Conservation (phyloP, 768 basidiomycete genomes). For the Pleurotus platypus region DNA sequence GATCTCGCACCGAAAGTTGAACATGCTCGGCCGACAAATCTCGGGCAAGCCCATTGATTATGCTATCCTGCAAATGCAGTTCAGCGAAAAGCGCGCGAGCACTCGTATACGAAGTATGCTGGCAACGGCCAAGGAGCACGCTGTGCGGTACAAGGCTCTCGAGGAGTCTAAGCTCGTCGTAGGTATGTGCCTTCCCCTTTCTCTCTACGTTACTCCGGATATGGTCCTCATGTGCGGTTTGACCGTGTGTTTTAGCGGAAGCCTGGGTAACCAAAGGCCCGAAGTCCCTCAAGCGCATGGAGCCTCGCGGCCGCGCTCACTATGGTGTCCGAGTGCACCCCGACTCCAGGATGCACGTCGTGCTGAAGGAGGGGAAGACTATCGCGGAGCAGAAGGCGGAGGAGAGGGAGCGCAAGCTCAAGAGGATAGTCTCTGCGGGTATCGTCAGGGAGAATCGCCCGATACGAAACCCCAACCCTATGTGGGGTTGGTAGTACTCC, state of each 20-base stretch:
- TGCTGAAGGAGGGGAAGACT: constrained; percentile 81
- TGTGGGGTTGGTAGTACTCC: constrained; percentile 71
- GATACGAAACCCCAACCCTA: constrained; percentile 65
- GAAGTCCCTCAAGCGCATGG: constrained; percentile 58
- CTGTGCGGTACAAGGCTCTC: constrained; percentile 72
- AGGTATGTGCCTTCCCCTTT: constrained; percentile 46
- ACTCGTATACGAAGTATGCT: constrained; percentile 86
- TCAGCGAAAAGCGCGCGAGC: constrained; percentile 90
- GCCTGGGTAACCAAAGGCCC: constrained; percentile 92
- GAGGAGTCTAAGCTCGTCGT: constrained; percentile 72
- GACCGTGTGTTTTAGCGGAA: constrained; percentile 54
- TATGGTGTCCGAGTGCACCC: constrained; percentile 75
- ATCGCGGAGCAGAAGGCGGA: constrained; percentile 60
- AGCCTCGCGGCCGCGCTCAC: constrained; percentile 82
- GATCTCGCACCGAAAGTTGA: constrained; percentile 90
- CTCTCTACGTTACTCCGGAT: background rate
- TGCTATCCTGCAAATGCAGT: constrained; percentile 96
- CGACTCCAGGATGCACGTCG: constrained; percentile 68
- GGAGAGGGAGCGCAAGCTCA: constrained; percentile 64
- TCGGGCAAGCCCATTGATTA: constrained; percentile 89
- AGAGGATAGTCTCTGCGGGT: constrained; percentile 76
- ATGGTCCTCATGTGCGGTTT: background rate
- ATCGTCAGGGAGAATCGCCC: constrained; percentile 77
- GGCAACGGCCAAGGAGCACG: constrained; percentile 82
- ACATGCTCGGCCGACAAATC: constrained; percentile 83